phyloP scores from a whole-genome alignment of 2,329 filamentous ascomycete genomes.

The Scleromitrula shiraiana region DNA sequence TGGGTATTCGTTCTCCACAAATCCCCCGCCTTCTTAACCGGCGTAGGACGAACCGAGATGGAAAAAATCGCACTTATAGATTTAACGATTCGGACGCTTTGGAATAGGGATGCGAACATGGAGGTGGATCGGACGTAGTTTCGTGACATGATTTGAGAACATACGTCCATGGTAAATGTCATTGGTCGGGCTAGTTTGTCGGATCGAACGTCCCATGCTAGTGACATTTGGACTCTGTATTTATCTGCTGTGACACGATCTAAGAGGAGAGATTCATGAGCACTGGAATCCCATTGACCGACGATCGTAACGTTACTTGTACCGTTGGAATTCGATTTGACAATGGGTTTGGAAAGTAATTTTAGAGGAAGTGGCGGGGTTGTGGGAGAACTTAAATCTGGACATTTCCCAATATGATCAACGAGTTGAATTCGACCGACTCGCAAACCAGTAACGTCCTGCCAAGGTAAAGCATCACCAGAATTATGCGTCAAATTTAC shows the following conservation, averaged over 20 bases:
- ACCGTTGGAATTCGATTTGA: constrained; percentile 82
- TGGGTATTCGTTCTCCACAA: constrained; percentile 95
- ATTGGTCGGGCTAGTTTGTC: constrained; percentile 81
- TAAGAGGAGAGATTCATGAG: constrained; percentile 86
- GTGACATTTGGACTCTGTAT: constrained; percentile 78
- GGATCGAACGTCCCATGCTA: constrained; percentile 80
- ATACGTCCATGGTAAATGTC: constrained; percentile 73
- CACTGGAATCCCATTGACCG: constrained; percentile 95
- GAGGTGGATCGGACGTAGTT: constrained; percentile 79
- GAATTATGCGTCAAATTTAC: constrained; percentile 89
- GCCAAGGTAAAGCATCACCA: constrained; percentile 81
- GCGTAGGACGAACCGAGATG: constrained; percentile 74
- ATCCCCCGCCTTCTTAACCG: constrained; percentile 85
- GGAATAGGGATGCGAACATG: constrained; percentile 81
- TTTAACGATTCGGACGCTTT: constrained; percentile 75
- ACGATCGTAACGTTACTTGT: constrained; percentile 78
- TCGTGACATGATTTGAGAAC: constrained; percentile 75
- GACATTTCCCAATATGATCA: constrained; percentile 76
- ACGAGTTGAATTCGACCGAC: constrained; percentile 77
- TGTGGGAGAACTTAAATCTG: constrained; percentile 60
- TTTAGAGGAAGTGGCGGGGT: constrained; percentile 71
- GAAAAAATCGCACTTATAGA: constrained; percentile 83
- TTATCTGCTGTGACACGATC: constrained; percentile 90
- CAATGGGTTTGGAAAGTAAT: constrained; percentile 66
- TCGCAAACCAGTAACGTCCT: constrained; percentile 67